A percentile compares a stretch with the other conserved stretches of the same genome.
Evolutionary conservation across 1,284 basidiomycete genomes (phyloP).

Genomic region (Fomitiporia mediterranea): DNA sequence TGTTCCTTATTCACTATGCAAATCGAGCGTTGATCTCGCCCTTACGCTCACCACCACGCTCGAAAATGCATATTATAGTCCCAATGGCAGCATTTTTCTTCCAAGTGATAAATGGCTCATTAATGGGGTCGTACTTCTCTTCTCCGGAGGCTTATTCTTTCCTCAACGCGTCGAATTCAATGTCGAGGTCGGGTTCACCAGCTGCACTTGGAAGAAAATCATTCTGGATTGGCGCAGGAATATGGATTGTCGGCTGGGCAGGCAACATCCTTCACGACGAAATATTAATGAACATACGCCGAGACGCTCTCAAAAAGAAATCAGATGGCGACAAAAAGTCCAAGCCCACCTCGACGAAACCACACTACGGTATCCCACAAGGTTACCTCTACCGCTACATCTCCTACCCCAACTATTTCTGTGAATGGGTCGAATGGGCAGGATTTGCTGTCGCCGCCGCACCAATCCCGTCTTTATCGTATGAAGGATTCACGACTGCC

Average conservation of each 20-base stretch:
- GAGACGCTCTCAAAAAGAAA: constrained; percentile 31
- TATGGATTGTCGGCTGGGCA: constrained; percentile 69
- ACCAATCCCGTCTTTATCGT: constrained; percentile 33
- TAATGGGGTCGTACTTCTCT: constrained; percentile 67
- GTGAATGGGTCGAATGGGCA: constrained; percentile 87
- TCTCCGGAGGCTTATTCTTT: constrained; percentile 39
- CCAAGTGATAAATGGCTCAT: constrained; percentile 70
- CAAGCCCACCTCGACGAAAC: constrained; percentile 21
- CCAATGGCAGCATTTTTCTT: constrained; percentile 55
- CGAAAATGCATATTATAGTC: constrained; percentile 70
- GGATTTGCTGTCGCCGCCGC: constrained; percentile 71
- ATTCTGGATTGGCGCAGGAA: constrained; percentile 59
- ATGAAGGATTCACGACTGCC: constrained; percentile 26
- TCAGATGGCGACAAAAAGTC: constrained; percentile 22
- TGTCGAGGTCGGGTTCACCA: too few species aligned
- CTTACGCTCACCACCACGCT: constrained; percentile 75
- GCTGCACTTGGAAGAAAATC: constrained; percentile 36
- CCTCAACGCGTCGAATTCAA: not conserved
- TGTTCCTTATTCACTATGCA: constrained; percentile 76
- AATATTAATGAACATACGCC: constrained; percentile 71
- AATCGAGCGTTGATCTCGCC: constrained; percentile 84
- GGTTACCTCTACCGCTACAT: constrained; percentile 76
- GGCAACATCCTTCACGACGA: constrained; percentile 90
- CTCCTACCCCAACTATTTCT: constrained; percentile 92
- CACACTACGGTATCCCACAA: constrained; percentile 76